Conservation (phyloP, 345 rosid species). For the Eucalyptus decipiens region DNA sequence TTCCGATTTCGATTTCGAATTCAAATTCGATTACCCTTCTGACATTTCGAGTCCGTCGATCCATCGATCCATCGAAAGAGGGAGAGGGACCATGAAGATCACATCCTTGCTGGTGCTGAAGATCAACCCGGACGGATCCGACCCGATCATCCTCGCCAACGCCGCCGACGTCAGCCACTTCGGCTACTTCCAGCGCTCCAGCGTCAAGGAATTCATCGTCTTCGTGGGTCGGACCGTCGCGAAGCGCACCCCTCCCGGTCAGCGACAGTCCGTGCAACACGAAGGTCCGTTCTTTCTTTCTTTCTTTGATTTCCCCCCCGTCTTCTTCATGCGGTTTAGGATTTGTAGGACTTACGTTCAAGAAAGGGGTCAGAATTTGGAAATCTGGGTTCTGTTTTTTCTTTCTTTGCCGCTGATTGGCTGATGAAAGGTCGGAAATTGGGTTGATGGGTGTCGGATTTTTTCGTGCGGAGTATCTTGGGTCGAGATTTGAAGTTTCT, state of each 20-base stretch:
- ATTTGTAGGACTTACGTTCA: neutral
- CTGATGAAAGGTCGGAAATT: neutral
- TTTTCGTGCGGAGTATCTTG: neutral
- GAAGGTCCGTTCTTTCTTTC: slow-evolving; percentile 36
- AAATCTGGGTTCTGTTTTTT: neutral
- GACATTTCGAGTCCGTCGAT: neutral
- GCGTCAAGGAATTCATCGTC: slow-evolving; percentile 78
- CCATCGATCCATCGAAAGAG: neutral
- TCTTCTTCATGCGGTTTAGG: neutral
- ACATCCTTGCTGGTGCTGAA: slow-evolving; percentile 80
- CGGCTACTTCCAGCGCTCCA: slow-evolving; percentile 81
- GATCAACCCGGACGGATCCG: slow-evolving; percentile 50
- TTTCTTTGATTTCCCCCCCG: neutral
- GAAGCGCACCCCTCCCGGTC: slow-evolving; percentile 69
- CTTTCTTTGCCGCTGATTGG: neutral
- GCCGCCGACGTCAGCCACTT: slow-evolving; percentile 80
- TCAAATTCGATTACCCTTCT: neutral
- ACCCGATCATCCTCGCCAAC: slow-evolving; percentile 57
- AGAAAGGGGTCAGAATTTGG: neutral
- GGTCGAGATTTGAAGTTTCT: neutral
- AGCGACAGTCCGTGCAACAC: slow-evolving; percentile 90
- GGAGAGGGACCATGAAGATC: slow-evolving; percentile 61
- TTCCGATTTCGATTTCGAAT: neutral
- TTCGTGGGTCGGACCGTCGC: slow-evolving; percentile 94
- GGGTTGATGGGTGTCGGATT: neutral